Conservation (phyloP, 768 basidiomycete genomes). For the Collybia mongolica region DNA sequence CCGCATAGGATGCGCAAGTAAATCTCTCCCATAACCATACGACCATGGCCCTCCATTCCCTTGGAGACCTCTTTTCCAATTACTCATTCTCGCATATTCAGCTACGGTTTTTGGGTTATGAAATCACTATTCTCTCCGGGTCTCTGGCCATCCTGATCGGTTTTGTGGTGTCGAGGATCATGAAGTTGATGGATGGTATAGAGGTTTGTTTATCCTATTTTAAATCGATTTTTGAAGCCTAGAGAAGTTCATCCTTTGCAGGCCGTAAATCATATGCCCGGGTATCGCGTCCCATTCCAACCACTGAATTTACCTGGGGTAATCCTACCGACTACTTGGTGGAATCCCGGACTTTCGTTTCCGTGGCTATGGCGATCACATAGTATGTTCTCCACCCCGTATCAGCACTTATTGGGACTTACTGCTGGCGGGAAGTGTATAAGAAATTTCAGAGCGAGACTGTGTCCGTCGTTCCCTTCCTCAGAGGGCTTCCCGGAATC, state of each 20-base stretch:
- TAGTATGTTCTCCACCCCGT: slow-evolving; percentile 21
- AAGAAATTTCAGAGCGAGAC: slow-evolving; percentile 34
- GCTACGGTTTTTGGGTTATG: slow-evolving; percentile 13
- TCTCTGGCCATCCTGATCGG: slow-evolving; percentile 15
- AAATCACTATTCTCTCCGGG: slow-evolving; percentile 8
- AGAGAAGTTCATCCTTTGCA: slow-evolving; percentile 6
- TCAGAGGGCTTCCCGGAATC: slow-evolving; percentile 33
- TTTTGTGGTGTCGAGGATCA: slow-evolving; percentile 29
- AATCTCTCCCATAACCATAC: not conserved
- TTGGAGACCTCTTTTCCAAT: not conserved
- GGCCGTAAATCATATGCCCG: slow-evolving; percentile 36
- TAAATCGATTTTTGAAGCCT: not conserved
- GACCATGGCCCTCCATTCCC: not conserved
- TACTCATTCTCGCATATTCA: slow-evolving; percentile 3
- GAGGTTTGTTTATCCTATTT: slow-evolving; percentile 22
- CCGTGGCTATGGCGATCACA: slow-evolving; percentile 34
- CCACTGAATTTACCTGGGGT: slow-evolving; percentile 37
- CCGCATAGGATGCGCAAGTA: not conserved
- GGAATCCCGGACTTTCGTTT: slow-evolving; percentile 37
- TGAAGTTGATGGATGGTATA: slow-evolving; percentile 27
- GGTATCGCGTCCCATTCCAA: slow-evolving; percentile 38
- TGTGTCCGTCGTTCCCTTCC: slow-evolving; percentile 37
- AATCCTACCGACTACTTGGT: slow-evolving; percentile 37
- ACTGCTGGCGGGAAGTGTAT: slow-evolving; percentile 25
- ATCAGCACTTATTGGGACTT: not conserved